These are phyloP conservation scores for Xylaria longipes DNA, from an alignment of 495 filamentous ascomycete genomes.

Conservation along the genomic window DNA sequence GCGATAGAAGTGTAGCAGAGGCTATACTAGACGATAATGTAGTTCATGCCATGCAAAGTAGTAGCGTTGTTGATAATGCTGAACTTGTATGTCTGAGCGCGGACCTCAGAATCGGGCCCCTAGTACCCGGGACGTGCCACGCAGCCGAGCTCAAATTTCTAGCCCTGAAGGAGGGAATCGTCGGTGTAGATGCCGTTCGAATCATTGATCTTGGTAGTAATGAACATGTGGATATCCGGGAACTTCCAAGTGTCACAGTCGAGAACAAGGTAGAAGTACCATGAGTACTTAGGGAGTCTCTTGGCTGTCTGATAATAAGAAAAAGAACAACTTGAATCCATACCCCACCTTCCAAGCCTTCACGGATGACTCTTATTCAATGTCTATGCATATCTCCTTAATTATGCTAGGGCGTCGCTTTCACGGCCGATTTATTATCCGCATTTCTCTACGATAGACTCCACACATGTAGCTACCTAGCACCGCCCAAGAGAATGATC, in stretches of 20 bases:
- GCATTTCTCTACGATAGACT: neutral
- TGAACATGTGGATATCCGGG: slow-evolving; percentile 81
- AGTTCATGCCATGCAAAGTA: slow-evolving; percentile 82
- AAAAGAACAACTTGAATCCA: neutral
- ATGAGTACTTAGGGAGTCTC: slow-evolving; percentile 3
- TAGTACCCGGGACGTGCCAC: slow-evolving; percentile 78
- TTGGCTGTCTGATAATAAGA: neutral
- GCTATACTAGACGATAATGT: slow-evolving; percentile 86
- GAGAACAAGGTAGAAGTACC: slow-evolving; percentile 35
- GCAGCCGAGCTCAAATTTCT: slow-evolving; percentile 81
- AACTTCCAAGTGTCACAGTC: slow-evolving; percentile 77
- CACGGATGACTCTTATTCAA: neutral
- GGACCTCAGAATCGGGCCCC: slow-evolving; percentile 82
- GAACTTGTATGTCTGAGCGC: slow-evolving; percentile 83
- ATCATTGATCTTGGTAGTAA: slow-evolving; percentile 82
- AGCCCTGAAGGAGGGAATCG: slow-evolving; percentile 73
- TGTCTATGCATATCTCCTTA: neutral
- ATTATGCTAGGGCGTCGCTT: neutral
- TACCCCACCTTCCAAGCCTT: neutral
- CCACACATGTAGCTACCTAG: neutral
- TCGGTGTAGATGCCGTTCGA: slow-evolving; percentile 79
- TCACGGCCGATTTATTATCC: neutral
- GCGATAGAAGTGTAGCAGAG: slow-evolving; percentile 63
- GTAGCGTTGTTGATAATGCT: slow-evolving; percentile 69
- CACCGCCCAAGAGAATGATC: neutral